phyloP scores from a whole-genome alignment of 1,139 yeast genomes.

The Eremothecium gossypii region DNA sequence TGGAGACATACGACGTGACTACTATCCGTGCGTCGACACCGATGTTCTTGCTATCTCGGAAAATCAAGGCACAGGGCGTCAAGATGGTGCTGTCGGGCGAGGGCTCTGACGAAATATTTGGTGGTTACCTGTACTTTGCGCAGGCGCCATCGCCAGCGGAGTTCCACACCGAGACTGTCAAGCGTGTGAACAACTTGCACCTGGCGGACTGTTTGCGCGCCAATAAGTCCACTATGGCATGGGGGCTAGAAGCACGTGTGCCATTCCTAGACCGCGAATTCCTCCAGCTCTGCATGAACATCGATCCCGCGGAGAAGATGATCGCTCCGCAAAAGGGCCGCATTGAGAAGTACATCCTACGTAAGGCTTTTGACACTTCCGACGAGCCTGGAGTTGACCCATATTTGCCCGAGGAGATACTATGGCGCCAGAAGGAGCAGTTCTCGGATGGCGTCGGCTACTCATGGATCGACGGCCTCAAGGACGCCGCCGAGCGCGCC shows the following conservation, averaged over 20 bases:
- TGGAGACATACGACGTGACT: slow-evolving; percentile 97
- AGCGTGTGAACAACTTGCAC: slow-evolving; percentile 94
- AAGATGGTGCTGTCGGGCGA: slow-evolving; percentile 99
- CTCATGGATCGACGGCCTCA: slow-evolving; percentile 97
- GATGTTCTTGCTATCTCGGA: slow-evolving; percentile 90
- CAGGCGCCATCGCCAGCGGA: slow-evolving; percentile 88
- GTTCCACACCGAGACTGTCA: slow-evolving; percentile 91
- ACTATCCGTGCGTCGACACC: slow-evolving; percentile 99
- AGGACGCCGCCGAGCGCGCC: slow-evolving; percentile 84
- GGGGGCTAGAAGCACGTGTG: slow-evolving; percentile 99
- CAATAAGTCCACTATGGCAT: slow-evolving; percentile 98
- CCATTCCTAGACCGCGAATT: slow-evolving; percentile 95
- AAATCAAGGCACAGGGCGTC: slow-evolving; percentile 98
- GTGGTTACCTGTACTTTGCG: slow-evolving; percentile 96
- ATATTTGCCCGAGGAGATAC: slow-evolving; percentile 89
- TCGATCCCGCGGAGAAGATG: slow-evolving; percentile 85
- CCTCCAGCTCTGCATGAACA: slow-evolving; percentile 88
- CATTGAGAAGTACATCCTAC: slow-evolving; percentile 88
- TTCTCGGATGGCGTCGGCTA: slow-evolving; percentile 99
- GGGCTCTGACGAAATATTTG: slow-evolving; percentile 98
- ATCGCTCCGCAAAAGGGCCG: slow-evolving; percentile 59
- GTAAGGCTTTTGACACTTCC: slow-evolving; percentile 92
- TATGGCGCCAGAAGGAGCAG: slow-evolving; percentile 99
- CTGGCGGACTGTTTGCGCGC: slow-evolving; percentile 97
- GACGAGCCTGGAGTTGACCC: slow-evolving; percentile 63